A percentile compares a stretch with the other conserved stretches of the same genome.
Conservation (phyloP, 345 rosid genomes). For the Microthlaspi erraticum region DNA sequence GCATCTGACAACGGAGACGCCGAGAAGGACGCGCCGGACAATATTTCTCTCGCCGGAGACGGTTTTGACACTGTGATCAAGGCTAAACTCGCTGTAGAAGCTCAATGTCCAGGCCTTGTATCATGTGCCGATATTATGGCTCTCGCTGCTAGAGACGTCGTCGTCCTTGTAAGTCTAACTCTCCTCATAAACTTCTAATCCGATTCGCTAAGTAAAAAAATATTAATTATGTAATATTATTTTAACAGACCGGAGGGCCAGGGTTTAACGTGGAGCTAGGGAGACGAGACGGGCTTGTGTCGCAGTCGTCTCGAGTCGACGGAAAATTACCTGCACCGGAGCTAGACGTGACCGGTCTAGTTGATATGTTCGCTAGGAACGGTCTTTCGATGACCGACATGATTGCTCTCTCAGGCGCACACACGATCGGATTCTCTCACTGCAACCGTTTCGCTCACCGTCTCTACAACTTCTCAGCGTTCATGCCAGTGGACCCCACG, state of each 20-base stretch:
- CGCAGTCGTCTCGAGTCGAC: slow-evolving; percentile 62
- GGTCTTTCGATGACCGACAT: slow-evolving; percentile 64
- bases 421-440: slow-evolving; percentile 87
- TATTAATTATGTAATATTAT: not conserved
- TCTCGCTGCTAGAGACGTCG: slow-evolving; percentile 83
- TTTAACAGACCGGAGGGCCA: slow-evolving; percentile 77
- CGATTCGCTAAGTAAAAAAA: not conserved
- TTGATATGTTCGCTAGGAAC: slow-evolving; percentile 56
- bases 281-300: slow-evolving; percentile 72
- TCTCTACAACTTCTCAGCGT: slow-evolving; percentile 62
- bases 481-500: slow-evolving; percentile 68
- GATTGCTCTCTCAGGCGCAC: slow-evolving; percentile 95
- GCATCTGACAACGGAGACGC: slow-evolving; percentile 76
- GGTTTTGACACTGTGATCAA: slow-evolving; percentile 80
- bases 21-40: slow-evolving; percentile 80
- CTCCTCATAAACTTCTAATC: not conserved
- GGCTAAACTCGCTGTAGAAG: slow-evolving; percentile 79
- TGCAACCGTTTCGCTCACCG: slow-evolving; percentile 71
- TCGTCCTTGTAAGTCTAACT: slow-evolving; percentile 58
- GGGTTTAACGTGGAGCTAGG: slow-evolving; percentile 80
- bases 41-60: slow-evolving; percentile 87
- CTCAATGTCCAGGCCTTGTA: slow-evolving; percentile 66
- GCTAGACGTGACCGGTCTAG: slow-evolving; percentile 54
- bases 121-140: slow-evolving; percentile 90
- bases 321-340: slow-evolving; percentile 80